Evolutionary conservation across 257 asterid genomes (phyloP), one percentile per base, ranked within the genome.

Genomic region (Cynanchum wilfordii): DNA sequence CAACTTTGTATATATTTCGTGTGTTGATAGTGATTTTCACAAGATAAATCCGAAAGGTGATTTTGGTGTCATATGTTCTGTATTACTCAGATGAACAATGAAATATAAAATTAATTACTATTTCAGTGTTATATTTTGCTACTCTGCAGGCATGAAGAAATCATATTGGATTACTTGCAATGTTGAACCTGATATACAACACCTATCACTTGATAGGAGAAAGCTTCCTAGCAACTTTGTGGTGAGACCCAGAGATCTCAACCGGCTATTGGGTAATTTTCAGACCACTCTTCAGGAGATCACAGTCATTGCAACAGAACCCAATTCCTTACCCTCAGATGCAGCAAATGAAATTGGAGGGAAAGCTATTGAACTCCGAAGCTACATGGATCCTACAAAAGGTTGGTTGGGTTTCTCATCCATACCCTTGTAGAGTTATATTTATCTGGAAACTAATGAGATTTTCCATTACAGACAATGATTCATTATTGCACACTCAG

Each of bases 301-400:
- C 63, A 91, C 98, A 19, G 70, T 94, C 73, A 89, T 94, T 77
- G 96, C 96, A 80, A 89, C 97, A 67, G 89, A 88, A 70, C 91
- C 85, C 44, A 71, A 87, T 77, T 82, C 80, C 70, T 64, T 83
- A 78, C 90, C 96, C 68, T 83, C 83, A 63, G 95, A 89, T 82
- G 82, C 84, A 76, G 86, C 82, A 62, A 87, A 82, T 81, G 96
- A 94, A 79, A 82, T 94, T 85, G 96, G 93, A 64, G 93, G 97
- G 54, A 94, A 94, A 85, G 96, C 96, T 83, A 93, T 94, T 84
- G 98, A 94, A 82, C 86, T 94, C 72, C 89, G 96, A 87, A 94
- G 98, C 81, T 94, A 94, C 73, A 83, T 89, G 65, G 98, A 94
- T 83, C 97, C 96, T 75, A 86, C 97, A 30, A 88, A 91, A 89